Conservation (phyloP, 331 rosid species). For the Prunus yedoensis region DNA sequence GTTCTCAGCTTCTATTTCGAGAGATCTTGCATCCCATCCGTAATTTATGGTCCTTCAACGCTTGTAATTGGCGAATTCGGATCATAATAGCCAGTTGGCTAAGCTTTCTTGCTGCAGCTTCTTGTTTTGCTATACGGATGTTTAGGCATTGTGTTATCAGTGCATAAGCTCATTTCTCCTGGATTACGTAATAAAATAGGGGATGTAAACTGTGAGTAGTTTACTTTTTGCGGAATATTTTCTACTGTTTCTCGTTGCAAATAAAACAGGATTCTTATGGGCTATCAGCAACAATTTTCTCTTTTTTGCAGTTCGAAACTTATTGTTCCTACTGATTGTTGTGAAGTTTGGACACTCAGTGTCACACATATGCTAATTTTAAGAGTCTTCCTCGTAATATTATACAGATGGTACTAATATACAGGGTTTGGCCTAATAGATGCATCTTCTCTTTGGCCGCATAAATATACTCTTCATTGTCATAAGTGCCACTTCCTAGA, state of each 20-base stretch:
- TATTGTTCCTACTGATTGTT: no score
- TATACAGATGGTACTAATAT: background rate
- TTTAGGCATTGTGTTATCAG: conserved; percentile 26
- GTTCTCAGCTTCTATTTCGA: conserved; percentile 15
- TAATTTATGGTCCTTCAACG: conserved; percentile 33
- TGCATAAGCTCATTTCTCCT: conserved; percentile 33
- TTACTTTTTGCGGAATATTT: conserved; percentile 29
- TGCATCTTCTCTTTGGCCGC: background rate
- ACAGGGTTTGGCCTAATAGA: background rate
- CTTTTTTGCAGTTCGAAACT: background rate
- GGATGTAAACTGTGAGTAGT: conserved; percentile 41
- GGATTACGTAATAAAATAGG: conserved; percentile 43
- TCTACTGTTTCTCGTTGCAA: conserved; percentile 26
- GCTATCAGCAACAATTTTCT: no score
- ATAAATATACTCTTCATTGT: no score
- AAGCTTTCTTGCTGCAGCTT: conserved; percentile 26
- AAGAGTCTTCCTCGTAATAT: background rate
- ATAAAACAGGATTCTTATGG: conserved; percentile 35
- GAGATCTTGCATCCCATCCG: conserved; percentile 31
- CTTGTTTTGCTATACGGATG: conserved; percentile 18
- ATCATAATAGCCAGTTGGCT: conserved; percentile 27
- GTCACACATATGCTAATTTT: background rate
- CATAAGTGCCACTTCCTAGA: background rate
- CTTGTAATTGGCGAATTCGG: conserved; percentile 14
- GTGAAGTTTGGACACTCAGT: no score